These are phyloP conservation scores for Parasarocladium wereldwijsianum DNA, from an alignment of 2,329 filamentous ascomycete genomes.

Conservation along the genomic window DNA sequence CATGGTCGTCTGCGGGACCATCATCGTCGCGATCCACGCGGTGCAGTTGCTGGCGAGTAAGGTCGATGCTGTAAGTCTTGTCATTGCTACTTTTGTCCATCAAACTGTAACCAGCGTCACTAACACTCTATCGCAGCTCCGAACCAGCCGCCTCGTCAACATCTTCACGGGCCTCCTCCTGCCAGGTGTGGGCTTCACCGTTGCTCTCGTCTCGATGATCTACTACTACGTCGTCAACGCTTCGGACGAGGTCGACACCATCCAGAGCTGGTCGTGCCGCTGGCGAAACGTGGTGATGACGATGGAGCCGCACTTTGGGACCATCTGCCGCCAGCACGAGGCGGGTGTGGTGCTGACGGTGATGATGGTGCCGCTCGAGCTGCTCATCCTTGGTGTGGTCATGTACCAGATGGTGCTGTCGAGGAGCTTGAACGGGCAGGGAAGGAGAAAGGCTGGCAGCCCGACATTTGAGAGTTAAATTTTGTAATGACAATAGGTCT, in stretches of 20 bases:
- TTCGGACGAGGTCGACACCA: conserved; percentile 38
- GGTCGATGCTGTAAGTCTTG: conserved; percentile 30
- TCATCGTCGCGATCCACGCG: conserved; percentile 33
- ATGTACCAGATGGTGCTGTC: conserved; percentile 29
- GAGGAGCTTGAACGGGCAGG: conserved; percentile 20
- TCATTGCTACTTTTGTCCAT: conserved; percentile 8
- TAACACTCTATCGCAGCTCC: conserved; percentile 2
- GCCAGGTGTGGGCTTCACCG: conserved; percentile 16
- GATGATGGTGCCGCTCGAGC: conserved; percentile 41
- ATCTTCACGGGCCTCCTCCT: conserved; percentile 13
- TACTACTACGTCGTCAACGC: conserved; percentile 43
- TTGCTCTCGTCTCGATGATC: conserved; percentile 34
- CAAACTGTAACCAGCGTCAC: conserved; percentile 2
- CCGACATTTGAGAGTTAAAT: no score
- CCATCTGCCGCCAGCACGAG: conserved; percentile 40
- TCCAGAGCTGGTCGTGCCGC: conserved; percentile 49
- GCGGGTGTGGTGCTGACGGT: conserved; percentile 38
- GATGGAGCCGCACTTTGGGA: conserved; percentile 36
- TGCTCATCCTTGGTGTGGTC: conserved; percentile 29
- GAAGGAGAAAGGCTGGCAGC: conserved; percentile 19
- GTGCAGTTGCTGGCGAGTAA: conserved; percentile 34
- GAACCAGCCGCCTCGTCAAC: conserved; percentile 7
- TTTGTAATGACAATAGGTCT: no score
- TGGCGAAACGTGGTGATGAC: conserved; percentile 40
- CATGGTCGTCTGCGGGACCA: conserved; percentile 33